Evolutionary conservation across 2,329 filamentous ascomycete genomes (phyloP).

Genomic region (Sarocladium brachiariae): DNA sequence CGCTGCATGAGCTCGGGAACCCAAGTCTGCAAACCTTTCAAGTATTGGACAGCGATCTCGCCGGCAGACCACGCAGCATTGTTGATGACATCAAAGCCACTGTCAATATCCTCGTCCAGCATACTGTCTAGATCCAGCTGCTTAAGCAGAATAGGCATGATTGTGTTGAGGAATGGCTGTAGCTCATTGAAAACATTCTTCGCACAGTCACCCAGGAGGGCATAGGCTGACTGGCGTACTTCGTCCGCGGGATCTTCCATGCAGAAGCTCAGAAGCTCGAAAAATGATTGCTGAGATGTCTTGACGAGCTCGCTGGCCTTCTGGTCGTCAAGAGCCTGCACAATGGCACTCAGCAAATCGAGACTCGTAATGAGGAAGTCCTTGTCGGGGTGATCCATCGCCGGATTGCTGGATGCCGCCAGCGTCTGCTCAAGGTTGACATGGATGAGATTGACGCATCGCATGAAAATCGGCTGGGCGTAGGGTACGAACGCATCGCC

Average conservation of each 20-base stretch:
- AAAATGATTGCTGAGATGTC: slow-evolving; percentile 73
- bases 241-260: slow-evolving; percentile 89
- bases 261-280: slow-evolving; percentile 83
- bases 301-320: slow-evolving; percentile 73
- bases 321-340: slow-evolving; percentile 73
- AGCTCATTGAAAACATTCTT: slow-evolving; percentile 85
- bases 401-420: slow-evolving; percentile 59
- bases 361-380: slow-evolving; percentile 95
- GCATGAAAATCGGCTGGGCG: slow-evolving; percentile 75
- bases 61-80: slow-evolving; percentile 97
- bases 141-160: slow-evolving; percentile 76
- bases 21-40: slow-evolving; percentile 68
- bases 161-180: slow-evolving; percentile 61
- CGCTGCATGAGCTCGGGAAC: slow-evolving; percentile 70
- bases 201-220: slow-evolving; percentile 87
- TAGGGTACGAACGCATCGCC: slow-evolving; percentile 78
- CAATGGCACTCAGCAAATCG: slow-evolving; percentile 85
- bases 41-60: slow-evolving; percentile 79
- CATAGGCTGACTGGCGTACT: slow-evolving; percentile 93
- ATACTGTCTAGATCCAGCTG: slow-evolving; percentile 79
- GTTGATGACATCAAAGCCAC: slow-evolving; percentile 87
- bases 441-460: slow-evolving; percentile 88
- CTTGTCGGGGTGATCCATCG: slow-evolving; percentile 78
- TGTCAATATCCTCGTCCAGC: slow-evolving; percentile 73
- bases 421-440: slow-evolving; percentile 79